Evolutionary conservation across 108 stramenopile species (phyloP).

Genomic region (Cyclotella sp.): DNA sequence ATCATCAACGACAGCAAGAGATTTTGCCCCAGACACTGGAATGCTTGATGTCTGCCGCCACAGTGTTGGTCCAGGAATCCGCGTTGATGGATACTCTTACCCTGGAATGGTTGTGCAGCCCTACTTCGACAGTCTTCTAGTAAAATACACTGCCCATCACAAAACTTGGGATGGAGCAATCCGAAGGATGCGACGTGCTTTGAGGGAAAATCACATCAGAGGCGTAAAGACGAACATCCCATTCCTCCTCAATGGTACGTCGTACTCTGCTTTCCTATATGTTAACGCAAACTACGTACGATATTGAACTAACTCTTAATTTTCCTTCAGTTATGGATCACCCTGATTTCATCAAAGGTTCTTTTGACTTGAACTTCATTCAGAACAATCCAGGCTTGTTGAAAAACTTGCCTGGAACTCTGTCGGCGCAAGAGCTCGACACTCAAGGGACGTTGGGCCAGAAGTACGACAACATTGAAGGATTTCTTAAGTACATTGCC

Average conservation of each 20-base stretch:
- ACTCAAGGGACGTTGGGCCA: conserved; percentile 28
- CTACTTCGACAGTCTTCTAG: conserved; percentile 80
- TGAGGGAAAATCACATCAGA: conserved; percentile 70
- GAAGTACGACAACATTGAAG: conserved; percentile 57
- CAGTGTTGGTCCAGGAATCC: conserved; percentile 72
- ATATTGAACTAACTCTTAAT: neutral
- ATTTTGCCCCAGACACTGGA: conserved; percentile 76
- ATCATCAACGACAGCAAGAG: conserved; percentile 18
- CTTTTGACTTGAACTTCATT: conserved; percentile 70
- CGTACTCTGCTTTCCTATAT: neutral
- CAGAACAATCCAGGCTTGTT: conserved; percentile 56
- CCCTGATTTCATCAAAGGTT: conserved; percentile 66
- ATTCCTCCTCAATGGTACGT: conserved; percentile 61
- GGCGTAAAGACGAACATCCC: conserved; percentile 56
- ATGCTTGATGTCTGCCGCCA: conserved; percentile 64
- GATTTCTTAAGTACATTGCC: conserved; percentile 67
- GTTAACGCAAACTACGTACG: too few relatives aligned
- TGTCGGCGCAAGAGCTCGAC: conserved; percentile 19
- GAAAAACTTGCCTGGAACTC: conserved; percentile 28
- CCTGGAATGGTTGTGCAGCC: conserved; percentile 65
- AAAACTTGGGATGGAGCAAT: conserved; percentile 54
- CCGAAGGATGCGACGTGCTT: conserved; percentile 64
- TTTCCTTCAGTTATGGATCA: conserved; percentile 65
- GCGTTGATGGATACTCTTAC: conserved; percentile 63
- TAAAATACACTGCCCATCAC: conserved; percentile 73